phyloP scores from a whole-genome alignment of 176 grass and related monocot species.

The Avena eriantha region DNA sequence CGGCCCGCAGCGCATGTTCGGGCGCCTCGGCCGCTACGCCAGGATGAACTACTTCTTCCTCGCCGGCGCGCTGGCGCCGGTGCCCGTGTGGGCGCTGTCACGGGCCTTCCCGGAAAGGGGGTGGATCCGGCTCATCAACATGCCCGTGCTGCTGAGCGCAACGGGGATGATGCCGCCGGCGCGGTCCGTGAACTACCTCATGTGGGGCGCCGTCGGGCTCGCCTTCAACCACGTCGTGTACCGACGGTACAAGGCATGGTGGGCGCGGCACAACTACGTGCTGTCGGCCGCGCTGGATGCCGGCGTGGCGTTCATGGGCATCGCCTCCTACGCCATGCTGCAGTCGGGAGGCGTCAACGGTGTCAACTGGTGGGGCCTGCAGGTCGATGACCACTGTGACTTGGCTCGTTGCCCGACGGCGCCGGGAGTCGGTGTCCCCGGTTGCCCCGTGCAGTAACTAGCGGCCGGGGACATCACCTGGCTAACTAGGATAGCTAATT shows the following conservation, averaged over 20 bases:
- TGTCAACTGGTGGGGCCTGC: constrained; percentile 64
- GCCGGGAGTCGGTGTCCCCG: constrained; percentile 35
- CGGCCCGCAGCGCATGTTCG: constrained; percentile 78
- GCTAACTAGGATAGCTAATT: neutral
- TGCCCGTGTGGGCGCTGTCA: constrained; percentile 60
- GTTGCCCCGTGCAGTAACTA: constrained; percentile 36
- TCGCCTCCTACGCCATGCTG: constrained; percentile 46
- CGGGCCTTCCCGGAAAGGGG: constrained; percentile 52
- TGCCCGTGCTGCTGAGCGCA: constrained; percentile 71
- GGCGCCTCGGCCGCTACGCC: constrained; percentile 51
- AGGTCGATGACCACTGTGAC: constrained; percentile 71
- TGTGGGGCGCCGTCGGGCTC: constrained; percentile 68
- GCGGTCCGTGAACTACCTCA: constrained; percentile 69
- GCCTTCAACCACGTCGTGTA: constrained; percentile 62
- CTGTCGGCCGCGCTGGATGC: constrained; percentile 59
- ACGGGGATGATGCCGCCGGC: constrained; percentile 70
- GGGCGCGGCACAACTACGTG: constrained; percentile 80
- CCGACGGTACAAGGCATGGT: constrained; percentile 57
- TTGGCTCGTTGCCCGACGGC: constrained; percentile 60
- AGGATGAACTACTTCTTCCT: constrained; percentile 89
- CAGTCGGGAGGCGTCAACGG: constrained; percentile 58
- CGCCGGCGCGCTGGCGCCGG: constrained; percentile 54
- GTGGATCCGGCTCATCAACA: constrained; percentile 70
- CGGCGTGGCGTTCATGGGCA: constrained; percentile 65
- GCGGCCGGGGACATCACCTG: neutral